Conservation (phyloP, 2,329 filamentous ascomycete species). For the Ophiostoma tasmaniense region DNA sequence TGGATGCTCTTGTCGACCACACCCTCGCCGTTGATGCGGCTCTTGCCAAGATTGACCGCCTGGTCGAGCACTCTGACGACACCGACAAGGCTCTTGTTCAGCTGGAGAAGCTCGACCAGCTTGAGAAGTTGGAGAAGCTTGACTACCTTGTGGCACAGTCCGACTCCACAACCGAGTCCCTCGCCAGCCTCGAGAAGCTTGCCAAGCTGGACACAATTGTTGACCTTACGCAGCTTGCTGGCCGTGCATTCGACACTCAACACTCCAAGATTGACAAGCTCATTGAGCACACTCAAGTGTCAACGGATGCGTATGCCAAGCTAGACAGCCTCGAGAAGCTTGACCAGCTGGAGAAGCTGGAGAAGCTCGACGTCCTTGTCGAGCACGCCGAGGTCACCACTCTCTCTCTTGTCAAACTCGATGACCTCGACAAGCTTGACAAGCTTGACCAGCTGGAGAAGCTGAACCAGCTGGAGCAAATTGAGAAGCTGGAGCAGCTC, state of each 20-base stretch:
- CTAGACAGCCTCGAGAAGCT: slow-evolving; percentile 32
- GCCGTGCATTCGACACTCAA: slow-evolving; percentile 18
- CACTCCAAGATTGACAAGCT: slow-evolving; percentile 18
- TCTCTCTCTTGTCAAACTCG: slow-evolving; percentile 17
- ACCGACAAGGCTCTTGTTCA: slow-evolving; percentile 16
- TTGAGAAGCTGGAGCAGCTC: slow-evolving; percentile 32
- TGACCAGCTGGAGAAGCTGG: background rate
- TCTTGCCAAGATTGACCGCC: slow-evolving; percentile 17
- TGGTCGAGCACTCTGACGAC: slow-evolving; percentile 19
- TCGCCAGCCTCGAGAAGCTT: slow-evolving; percentile 33
- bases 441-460: slow-evolving; percentile 13
- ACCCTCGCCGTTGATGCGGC: slow-evolving; percentile 15
- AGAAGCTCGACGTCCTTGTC: slow-evolving; percentile 39
- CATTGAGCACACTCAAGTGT: slow-evolving; percentile 11
- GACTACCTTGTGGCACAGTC: slow-evolving; percentile 52
- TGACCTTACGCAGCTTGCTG: slow-evolving; percentile 10
- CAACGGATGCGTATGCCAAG: slow-evolving; percentile 7
- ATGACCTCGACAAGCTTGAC: slow-evolving; percentile 22
- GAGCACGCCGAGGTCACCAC: slow-evolving; percentile 45
- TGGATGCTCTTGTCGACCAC: slow-evolving; percentile 60
- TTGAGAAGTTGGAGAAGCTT: slow-evolving; percentile 15
- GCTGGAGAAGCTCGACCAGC: slow-evolving; percentile 17
- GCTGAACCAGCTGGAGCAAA: slow-evolving; percentile 4
- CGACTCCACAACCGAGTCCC: slow-evolving; percentile 59
- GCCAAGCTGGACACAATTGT: slow-evolving; percentile 14